A percentile compares a stretch with the other conserved stretches of the same genome.
Evolutionary conservation across 2,329 filamentous ascomycete species (phyloP).

Genomic region (Talaromyces pinophilus): DNA sequence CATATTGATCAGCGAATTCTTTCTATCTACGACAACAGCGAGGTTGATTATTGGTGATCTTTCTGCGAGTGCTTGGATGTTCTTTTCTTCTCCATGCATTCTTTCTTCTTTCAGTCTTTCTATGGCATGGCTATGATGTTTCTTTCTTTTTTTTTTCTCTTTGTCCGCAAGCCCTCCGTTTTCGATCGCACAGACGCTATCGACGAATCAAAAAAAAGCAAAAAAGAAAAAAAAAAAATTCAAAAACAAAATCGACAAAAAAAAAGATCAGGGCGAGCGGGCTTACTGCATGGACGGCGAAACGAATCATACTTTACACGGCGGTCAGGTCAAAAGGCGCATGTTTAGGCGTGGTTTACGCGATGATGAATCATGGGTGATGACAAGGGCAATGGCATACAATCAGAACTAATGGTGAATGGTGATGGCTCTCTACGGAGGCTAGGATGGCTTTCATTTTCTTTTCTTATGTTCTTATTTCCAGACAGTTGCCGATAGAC

Average conservation of each 20-base stretch:
- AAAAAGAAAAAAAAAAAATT: background rate
- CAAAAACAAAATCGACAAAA: background rate
- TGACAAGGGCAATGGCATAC: background rate
- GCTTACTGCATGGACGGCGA: slow-evolving; percentile 11
- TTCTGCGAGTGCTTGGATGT: background rate
- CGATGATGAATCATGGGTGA: slow-evolving; percentile 7
- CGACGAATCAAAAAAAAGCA: too few relatives aligned
- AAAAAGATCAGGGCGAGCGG: background rate
- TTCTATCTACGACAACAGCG: background rate
- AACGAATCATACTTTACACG: slow-evolving; percentile 1
- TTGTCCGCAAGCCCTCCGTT: background rate
- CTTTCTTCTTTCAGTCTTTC: background rate
- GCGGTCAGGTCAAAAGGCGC: background rate
- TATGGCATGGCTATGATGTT: background rate
- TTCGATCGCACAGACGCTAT: slow-evolving; percentile 1
- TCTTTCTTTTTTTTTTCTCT: slow-evolving; percentile 9
- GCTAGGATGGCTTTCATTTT: slow-evolving; percentile 8
- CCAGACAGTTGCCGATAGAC: background rate
- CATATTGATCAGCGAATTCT: background rate
- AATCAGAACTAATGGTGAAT: background rate
- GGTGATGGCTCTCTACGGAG: slow-evolving; percentile 2
- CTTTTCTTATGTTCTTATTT: slow-evolving; percentile 3
- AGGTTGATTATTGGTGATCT: background rate
- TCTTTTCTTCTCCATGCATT: background rate
- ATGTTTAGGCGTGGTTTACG: slow-evolving; percentile 7